Conservation (phyloP, 768 basidiomycete genomes). For the Pisolithus sp. region DNA sequence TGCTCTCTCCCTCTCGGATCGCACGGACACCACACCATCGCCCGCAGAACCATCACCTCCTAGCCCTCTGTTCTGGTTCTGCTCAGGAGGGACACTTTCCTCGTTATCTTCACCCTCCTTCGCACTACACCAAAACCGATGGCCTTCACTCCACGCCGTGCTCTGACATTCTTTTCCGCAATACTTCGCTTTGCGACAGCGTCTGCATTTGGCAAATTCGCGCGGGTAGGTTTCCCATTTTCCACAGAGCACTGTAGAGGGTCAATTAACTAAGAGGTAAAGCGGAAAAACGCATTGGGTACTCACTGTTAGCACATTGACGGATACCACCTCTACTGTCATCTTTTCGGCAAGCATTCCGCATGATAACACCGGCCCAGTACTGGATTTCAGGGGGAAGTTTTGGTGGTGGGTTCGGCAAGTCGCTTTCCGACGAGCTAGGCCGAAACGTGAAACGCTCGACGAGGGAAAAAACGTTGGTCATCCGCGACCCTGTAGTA, state of each 20-base stretch:
- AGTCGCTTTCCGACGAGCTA: conserved; percentile 69
- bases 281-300: neutral
- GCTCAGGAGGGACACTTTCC: conserved; percentile 23
- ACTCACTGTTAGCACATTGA: conserved; percentile 94
- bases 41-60: conserved; percentile 3
- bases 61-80: conserved; percentile 9
- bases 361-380: conserved; percentile 99
- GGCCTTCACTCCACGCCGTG: conserved; percentile 93
- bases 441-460: conserved; percentile 96
- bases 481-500: conserved; percentile 39
- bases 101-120: conserved; percentile 45
- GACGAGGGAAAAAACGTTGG: conserved; percentile 93
- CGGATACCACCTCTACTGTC: conserved; percentile 87
- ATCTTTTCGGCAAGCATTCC: conserved; percentile 97
- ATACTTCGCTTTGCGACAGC: conserved; percentile 97
- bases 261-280: neutral
- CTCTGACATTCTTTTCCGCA: conserved; percentile 97
- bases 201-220: conserved; percentile 93
- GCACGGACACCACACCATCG: conserved; percentile 11
- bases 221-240: conserved; percentile 89
- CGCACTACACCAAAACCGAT: conserved; percentile 89
- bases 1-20: conserved; percentile 32
- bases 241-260: conserved; percentile 76
- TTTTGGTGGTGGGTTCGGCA: conserved; percentile 61
- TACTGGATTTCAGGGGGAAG: conserved; percentile 91